These are phyloP conservation scores for Coniochaeta prunicola DNA, from an alignment of 2,329 filamentous ascomycete genomes.

Conservation along the genomic window DNA sequence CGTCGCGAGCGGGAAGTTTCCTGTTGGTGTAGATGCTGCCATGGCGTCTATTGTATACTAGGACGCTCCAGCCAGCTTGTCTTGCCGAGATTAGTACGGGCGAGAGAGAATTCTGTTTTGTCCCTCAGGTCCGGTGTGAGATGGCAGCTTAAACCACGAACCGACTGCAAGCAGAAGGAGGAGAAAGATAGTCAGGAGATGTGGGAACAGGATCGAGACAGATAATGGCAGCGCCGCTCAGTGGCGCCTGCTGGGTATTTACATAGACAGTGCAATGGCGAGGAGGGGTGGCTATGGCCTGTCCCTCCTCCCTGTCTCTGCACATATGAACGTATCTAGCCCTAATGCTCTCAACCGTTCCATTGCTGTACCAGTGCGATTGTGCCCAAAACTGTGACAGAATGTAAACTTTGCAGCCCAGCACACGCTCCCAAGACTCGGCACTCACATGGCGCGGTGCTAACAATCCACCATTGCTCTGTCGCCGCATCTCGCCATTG, in stretches of 20 bases:
- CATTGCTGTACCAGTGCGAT: background rate
- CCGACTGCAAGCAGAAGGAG: background rate
- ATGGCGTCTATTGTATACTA: constrained; percentile 20
- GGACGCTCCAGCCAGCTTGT: background rate
- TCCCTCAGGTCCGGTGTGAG: background rate
- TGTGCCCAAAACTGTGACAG: background rate
- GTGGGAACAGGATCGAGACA: background rate
- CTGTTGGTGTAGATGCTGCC: constrained; percentile 27
- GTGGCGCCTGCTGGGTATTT: constrained; percentile 2
- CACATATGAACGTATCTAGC: background rate
- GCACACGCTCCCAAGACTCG: background rate
- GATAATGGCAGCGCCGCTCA: background rate
- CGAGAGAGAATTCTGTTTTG: background rate
- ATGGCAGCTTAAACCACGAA: background rate
- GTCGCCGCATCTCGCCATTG: background rate
- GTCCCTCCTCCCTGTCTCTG: background rate
- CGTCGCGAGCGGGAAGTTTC: constrained; percentile 35
- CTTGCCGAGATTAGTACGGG: background rate
- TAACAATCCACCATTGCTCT: background rate
- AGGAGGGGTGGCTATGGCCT: background rate
- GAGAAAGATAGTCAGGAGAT: background rate
- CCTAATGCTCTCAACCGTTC: background rate
- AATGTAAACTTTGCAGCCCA: background rate
- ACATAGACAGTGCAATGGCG: background rate
- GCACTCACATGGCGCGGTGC: background rate